Evolutionary conservation across 208 protist species (phyloP).

Genomic region (Wallacemonas sp.): DNA sequence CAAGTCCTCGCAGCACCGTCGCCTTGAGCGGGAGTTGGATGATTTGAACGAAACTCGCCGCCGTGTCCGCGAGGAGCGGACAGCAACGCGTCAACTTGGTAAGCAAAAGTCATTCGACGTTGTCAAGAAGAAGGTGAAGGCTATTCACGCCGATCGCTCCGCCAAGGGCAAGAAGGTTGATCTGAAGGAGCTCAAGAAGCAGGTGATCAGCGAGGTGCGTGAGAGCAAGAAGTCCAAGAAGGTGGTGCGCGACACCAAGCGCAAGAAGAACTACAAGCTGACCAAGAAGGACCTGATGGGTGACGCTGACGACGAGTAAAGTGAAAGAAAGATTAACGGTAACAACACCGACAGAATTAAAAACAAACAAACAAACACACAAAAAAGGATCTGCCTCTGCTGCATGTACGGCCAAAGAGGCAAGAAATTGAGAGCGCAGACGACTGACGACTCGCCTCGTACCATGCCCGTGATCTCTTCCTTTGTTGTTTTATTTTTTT

Average conservation of each 20-base stretch:
- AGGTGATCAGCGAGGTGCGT: slow-evolving; percentile 25
- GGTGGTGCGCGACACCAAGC: slow-evolving; percentile 66
- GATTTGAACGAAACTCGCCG: slow-evolving; percentile 67
- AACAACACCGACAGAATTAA: background rate
- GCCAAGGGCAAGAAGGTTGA: slow-evolving; percentile 20
- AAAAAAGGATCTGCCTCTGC: no score
- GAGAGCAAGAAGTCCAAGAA: slow-evolving; percentile 36
- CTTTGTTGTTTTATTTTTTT: background rate
- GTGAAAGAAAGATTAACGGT: slow-evolving; percentile 2
- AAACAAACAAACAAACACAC: background rate
- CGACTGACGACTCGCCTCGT: background rate
- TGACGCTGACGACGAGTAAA: slow-evolving; percentile 29
- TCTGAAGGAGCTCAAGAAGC: slow-evolving; percentile 20
- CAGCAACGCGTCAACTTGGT: slow-evolving; percentile 31
- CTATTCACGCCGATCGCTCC: slow-evolving; percentile 15
- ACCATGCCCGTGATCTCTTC: background rate
- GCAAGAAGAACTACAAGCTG: slow-evolving; percentile 84
- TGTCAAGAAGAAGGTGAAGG: slow-evolving; percentile 43
- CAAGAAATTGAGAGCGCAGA: background rate
- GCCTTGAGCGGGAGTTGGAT: slow-evolving; percentile 75
- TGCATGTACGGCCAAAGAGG: no score
- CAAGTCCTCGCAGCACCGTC: slow-evolving; percentile 49
- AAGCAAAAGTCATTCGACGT: slow-evolving; percentile 16
- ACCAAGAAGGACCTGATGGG: slow-evolving; percentile 76
- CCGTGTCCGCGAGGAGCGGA: slow-evolving; percentile 55